Evolutionary conservation across 2,329 filamentous ascomycete species (phyloP).

Genomic region (Pseudocercospora fuligena): DNA sequence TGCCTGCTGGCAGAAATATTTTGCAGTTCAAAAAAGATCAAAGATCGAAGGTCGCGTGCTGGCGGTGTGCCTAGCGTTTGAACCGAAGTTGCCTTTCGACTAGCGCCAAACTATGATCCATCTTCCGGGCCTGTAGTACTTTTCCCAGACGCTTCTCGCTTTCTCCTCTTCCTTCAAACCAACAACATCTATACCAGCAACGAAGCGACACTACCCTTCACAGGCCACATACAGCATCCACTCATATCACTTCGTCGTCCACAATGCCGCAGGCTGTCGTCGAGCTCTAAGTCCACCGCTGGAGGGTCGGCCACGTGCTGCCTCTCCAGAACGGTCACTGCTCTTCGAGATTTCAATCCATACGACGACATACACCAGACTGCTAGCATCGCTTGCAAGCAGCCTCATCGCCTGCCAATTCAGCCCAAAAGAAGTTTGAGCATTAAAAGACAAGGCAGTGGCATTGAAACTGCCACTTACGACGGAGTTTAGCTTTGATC

Average conservation of each 20-base stretch:
- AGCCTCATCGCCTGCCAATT: conserved; percentile 22
- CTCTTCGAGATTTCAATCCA: conserved; percentile 39
- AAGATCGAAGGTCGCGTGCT: not conserved
- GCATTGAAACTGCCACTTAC: conserved; percentile 28
- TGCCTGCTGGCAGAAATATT: not conserved
- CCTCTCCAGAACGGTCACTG: conserved; percentile 40
- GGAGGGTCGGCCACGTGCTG: conserved; percentile 36
- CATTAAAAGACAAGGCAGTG: conserved; percentile 21
- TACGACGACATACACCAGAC: conserved; percentile 32
- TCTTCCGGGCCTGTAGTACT: not conserved
- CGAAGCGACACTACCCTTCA: conserved; percentile 28
- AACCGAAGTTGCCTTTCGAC: not conserved
- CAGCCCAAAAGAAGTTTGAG: conserved; percentile 3
- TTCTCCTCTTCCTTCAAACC: conserved; percentile 10
- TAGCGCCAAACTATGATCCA: conserved; percentile 14
- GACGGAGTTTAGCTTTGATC: conserved; percentile 35
- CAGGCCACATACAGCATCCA: conserved; percentile 22
- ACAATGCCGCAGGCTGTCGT: conserved; percentile 42
- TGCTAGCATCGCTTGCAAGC: conserved; percentile 32
- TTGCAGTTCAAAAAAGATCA: not conserved
- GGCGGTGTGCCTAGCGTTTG: not conserved
- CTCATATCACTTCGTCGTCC: conserved; percentile 40
- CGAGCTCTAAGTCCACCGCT: conserved; percentile 44
- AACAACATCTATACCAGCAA: conserved; percentile 23
- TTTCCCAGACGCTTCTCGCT: conserved; percentile 2